Percentiles rank a stretch among this genome's conserved stretches.
phyloP scores from a whole-genome alignment of 192 early-diverging fungal species.

The Umbelopsis sp. region DNA sequence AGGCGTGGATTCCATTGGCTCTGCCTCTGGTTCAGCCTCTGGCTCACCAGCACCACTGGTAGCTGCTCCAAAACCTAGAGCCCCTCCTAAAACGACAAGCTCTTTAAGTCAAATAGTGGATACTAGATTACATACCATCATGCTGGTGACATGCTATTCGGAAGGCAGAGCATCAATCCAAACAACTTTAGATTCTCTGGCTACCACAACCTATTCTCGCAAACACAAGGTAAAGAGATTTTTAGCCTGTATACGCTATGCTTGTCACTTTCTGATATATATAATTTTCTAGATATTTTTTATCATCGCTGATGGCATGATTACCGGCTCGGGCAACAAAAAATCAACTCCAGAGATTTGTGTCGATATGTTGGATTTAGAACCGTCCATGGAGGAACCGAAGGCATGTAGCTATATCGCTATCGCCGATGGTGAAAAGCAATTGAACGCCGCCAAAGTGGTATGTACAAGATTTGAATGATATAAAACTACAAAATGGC shows the following conservation, averaged over 20 bases:
- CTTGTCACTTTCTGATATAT: background rate
- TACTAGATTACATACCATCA: slow-evolving; percentile 58
- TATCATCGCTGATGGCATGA: slow-evolving; percentile 84
- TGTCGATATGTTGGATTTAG: slow-evolving; percentile 71
- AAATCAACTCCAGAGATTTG: slow-evolving; percentile 72
- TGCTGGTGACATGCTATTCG: slow-evolving; percentile 88
- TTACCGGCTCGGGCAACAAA: slow-evolving; percentile 75
- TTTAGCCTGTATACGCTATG: background rate
- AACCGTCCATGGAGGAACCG: slow-evolving; percentile 46
- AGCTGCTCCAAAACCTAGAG: background rate
- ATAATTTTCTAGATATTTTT: slow-evolving; percentile 72
- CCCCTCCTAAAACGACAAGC: background rate
- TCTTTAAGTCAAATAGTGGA: background rate
- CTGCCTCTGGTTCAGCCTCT: background rate
- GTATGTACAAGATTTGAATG: slow-evolving; percentile 27
- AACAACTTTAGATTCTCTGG: slow-evolving; percentile 80
- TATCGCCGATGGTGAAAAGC: slow-evolving; percentile 74
- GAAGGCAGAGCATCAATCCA: slow-evolving; percentile 75
- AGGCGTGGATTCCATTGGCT: background rate
- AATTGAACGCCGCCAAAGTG: slow-evolving; percentile 77
- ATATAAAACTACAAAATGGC: background rate
- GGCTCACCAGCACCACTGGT: background rate
- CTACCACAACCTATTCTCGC: slow-evolving; percentile 71
- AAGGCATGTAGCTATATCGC: slow-evolving; percentile 70
- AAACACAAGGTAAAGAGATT: slow-evolving; percentile 58